Evolutionary conservation across 306 rosid species (phyloP).

Genomic region (Quercus agrifolia): DNA sequence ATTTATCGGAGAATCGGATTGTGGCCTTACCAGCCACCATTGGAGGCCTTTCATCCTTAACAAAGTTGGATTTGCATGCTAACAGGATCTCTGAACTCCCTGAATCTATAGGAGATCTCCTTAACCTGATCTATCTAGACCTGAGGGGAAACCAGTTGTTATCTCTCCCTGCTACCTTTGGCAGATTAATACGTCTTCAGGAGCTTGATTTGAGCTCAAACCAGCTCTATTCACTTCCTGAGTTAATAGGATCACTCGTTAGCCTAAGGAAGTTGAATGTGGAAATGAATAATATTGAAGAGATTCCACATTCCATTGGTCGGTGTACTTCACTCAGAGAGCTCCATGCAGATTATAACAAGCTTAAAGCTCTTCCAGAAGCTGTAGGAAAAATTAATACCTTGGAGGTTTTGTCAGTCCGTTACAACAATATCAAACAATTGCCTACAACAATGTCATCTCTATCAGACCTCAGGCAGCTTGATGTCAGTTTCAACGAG

Average conservation of each 20-base stretch:
- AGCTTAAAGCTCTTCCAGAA: conserved; percentile 85
- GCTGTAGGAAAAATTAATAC: conserved; percentile 83
- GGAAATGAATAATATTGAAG: conserved; percentile 84
- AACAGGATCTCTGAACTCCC: conserved; percentile 65
- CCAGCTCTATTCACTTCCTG: conserved; percentile 58
- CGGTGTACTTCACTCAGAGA: conserved; percentile 66
- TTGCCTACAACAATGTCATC: conserved; percentile 87
- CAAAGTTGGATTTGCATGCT: conserved; percentile 70
- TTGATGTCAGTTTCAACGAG: conserved; percentile 82
- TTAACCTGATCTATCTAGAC: conserved; percentile 56
- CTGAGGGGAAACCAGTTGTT: conserved; percentile 61
- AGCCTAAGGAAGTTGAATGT: conserved; percentile 60
- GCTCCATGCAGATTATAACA: conserved; percentile 70
- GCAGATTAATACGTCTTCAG: conserved; percentile 61
- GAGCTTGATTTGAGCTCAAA: conserved; percentile 87
- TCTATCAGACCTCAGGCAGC: conserved; percentile 67
- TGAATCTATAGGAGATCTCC: conserved; percentile 58
- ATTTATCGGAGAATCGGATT: conserved; percentile 79
- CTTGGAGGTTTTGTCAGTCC: conserved; percentile 65
- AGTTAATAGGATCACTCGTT: conserved; percentile 62
- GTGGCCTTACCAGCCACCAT: conserved; percentile 60
- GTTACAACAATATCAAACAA: conserved; percentile 76
- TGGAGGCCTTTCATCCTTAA: conserved; percentile 71
- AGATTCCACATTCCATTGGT: conserved; percentile 74
- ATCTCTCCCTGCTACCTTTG: conserved; percentile 61